These are phyloP conservation scores for Rhodocollybia butyracea DNA, from an alignment of 768 basidiomycete genomes.

Conservation along the genomic window DNA sequence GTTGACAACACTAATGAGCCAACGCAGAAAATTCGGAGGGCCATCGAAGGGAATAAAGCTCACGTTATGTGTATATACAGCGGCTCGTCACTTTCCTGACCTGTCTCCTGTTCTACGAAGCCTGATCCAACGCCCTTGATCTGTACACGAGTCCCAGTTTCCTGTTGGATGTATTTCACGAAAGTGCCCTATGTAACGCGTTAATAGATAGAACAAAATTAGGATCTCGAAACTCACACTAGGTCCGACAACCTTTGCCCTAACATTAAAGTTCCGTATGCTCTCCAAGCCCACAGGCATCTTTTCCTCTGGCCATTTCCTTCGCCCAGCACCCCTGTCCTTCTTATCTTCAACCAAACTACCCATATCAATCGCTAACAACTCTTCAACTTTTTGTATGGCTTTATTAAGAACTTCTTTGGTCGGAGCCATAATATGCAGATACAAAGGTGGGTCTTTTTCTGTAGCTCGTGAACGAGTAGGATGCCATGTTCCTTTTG, in stretches of 20 bases:
- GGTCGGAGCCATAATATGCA: constrained; percentile 83
- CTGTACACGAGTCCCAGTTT: constrained; percentile 94
- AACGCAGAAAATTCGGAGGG: not conserved
- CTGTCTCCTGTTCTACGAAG: constrained; percentile 90
- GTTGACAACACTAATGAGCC: not conserved
- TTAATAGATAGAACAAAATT: not conserved
- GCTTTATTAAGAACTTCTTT: constrained; percentile 65
- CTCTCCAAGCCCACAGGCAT: constrained; percentile 85
- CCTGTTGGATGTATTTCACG: constrained; percentile 97
- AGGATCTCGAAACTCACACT: constrained; percentile 56
- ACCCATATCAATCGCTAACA: constrained; percentile 72
- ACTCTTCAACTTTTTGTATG: constrained; percentile 69
- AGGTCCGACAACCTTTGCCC: constrained; percentile 97
- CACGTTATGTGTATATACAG: constrained; percentile 92
- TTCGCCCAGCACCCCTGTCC: constrained; percentile 53
- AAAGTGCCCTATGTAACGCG: constrained; percentile 70
- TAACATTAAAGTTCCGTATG: constrained; percentile 94
- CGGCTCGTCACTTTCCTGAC: constrained; percentile 83
- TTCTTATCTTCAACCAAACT: constrained; percentile 79
- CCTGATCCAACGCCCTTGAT: constrained; percentile 95
- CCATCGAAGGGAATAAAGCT: constrained; percentile 23
- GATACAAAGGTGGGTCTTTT: constrained; percentile 89
- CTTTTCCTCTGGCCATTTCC: constrained; percentile 99
- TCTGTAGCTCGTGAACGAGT: constrained; percentile 89
- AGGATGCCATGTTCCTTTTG: constrained; percentile 95